Evolutionary conservation across 2,329 filamentous ascomycete genomes (phyloP).

Genomic region (Epichloe gansuensis): DNA sequence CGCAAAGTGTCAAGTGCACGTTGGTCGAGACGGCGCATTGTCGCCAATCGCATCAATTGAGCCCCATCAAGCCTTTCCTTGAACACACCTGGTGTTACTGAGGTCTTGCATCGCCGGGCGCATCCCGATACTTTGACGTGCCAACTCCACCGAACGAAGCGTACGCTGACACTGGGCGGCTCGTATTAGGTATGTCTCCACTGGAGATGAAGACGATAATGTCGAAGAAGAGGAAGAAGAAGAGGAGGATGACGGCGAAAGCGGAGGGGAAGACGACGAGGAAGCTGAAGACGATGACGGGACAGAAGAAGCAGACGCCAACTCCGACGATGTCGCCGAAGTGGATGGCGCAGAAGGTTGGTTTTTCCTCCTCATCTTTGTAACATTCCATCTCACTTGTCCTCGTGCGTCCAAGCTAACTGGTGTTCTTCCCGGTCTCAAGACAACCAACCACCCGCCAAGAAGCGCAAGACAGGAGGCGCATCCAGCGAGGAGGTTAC

Average conservation of each 20-base stretch:
- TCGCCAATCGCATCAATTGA: not conserved
- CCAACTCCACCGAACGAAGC: not conserved
- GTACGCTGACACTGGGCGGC: not conserved
- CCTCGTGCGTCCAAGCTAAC: not conserved
- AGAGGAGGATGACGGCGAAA: constrained; percentile 21
- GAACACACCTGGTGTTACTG: not conserved
- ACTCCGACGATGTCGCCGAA: constrained; percentile 7
- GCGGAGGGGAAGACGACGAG: constrained; percentile 15
- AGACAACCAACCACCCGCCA: constrained; percentile 33
- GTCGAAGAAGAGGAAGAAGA: constrained; percentile 27
- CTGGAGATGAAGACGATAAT: constrained; percentile 28
- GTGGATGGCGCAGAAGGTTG: constrained; percentile 26
- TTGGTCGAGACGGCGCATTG: not conserved
- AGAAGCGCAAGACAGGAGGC: constrained; percentile 37
- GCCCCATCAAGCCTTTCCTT: no score
- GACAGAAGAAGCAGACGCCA: constrained; percentile 8
- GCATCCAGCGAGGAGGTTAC: constrained; percentile 17
- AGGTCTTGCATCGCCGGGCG: not conserved
- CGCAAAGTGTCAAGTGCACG: not conserved
- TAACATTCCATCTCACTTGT: not conserved
- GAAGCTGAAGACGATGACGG: constrained; percentile 10
- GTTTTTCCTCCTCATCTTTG: constrained; percentile 1
- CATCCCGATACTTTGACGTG: not conserved
- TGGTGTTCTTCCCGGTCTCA: not conserved
- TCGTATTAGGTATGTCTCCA: constrained; percentile 22